Conservation (phyloP, 306 rosid genomes). For the Quercus agrifolia region DNA sequence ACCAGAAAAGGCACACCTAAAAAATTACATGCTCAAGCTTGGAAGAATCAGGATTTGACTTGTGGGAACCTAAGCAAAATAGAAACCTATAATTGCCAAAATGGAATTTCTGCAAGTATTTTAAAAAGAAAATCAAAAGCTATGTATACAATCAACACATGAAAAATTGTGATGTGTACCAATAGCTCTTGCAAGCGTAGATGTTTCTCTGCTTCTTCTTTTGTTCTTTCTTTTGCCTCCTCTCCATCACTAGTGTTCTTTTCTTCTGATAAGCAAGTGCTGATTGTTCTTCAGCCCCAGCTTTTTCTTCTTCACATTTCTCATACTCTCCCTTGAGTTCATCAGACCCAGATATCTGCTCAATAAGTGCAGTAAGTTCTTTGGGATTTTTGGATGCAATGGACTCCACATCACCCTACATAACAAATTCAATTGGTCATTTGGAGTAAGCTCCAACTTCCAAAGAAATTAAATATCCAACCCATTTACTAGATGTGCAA, state of each 20-base stretch:
- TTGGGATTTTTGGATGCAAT: slow-evolving; percentile 94
- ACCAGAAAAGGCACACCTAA: too few species aligned
- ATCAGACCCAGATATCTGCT: slow-evolving; percentile 97
- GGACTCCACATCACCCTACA: slow-evolving; percentile 97
- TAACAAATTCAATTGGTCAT: slow-evolving; percentile 3
- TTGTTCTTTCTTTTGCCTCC: slow-evolving; percentile 95
- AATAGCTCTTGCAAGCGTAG: slow-evolving; percentile 69
- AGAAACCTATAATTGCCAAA: not conserved
- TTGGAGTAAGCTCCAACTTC: slow-evolving; percentile 4
- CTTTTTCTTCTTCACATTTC: slow-evolving; percentile 79
- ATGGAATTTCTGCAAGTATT: not conserved
- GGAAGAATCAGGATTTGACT: not conserved
- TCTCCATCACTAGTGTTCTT: slow-evolving; percentile 79
- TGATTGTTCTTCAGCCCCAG: slow-evolving; percentile 81
- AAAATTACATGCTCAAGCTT: not conserved
- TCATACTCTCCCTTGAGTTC: slow-evolving; percentile 86
- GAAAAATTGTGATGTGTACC: slow-evolving; percentile 36
- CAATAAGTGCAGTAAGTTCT: slow-evolving; percentile 83
- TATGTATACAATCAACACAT: too few species aligned
- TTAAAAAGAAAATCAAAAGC: too few species aligned
- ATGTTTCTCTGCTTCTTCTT: slow-evolving; percentile 95
- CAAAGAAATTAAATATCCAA: slow-evolving; percentile 5
- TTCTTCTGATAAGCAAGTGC: slow-evolving; percentile 86
- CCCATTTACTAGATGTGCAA: not conserved
- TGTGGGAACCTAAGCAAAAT: not conserved